Evolutionary conservation across 164 flowering plant species (phyloP), one percentile per base, ranked within the genome.

Genomic region (Magnolia officinalis): DNA sequence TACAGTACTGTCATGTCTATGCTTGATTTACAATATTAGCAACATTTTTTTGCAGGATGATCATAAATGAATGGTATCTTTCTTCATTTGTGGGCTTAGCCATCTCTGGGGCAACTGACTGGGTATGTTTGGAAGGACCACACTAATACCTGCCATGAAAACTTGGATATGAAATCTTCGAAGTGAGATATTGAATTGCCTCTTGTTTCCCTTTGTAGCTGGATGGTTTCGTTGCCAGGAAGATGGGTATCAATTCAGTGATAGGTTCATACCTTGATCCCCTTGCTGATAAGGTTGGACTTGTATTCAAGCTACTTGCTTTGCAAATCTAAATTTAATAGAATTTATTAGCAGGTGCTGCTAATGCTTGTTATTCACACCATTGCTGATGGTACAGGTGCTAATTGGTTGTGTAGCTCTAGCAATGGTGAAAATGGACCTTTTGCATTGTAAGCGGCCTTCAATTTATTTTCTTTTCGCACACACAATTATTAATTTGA

Each of bases 211-310:
- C 52, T 68, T 64, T 90, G 83, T 81, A 96, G 97, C 80, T 94
- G 55, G 98, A 94, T 87, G 98, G 97, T 14, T 94, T 84, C 75
- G 65, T 89, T 76, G 99, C 99, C 49, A 90, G 99, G 87, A 96
- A 81, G 84, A 91, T 92, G 99, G 86, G 87, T 55, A 90, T 94
- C 61, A 87, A 90, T 82, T 96, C 99, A 11, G 99, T 93, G 21
- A 82, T 94, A 71, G 99, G 99, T 52, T 96, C 98, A 9, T 96
- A 96, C 81, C 96, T 94, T 75, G 98, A 96, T 85, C 99, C 99
- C 71, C 88, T 96, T 72, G 98, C 99, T 64, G 99, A 96, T 87
- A 96, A 96, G 93, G 98, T 94, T 21, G 70, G 55, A 31, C 10
- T 7, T 5, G 52, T 64, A 20, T 72, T 69, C 45, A 68, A 31